Conservation (phyloP, 2,329 filamentous ascomycete species). For the Scytalidium sp. region DNA sequence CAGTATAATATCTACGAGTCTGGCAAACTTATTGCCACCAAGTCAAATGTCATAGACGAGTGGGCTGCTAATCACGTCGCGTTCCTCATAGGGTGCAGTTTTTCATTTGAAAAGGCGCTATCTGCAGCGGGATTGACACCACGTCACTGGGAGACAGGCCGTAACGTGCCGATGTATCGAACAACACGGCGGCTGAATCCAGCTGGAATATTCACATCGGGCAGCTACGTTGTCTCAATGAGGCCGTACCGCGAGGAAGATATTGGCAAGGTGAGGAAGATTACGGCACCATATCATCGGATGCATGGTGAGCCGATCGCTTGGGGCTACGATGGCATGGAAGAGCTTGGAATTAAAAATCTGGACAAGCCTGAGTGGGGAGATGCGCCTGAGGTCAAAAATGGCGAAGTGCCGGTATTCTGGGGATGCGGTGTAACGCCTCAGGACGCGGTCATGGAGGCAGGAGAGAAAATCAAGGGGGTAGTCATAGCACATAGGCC, state of each 20-base stretch:
- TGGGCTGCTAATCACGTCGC: slow-evolving; percentile 59
- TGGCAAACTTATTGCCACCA: slow-evolving; percentile 35
- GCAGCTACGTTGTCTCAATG: slow-evolving; percentile 62
- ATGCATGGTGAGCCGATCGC: slow-evolving; percentile 64
- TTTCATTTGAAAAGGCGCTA: slow-evolving; percentile 60
- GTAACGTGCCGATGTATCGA: slow-evolving; percentile 61
- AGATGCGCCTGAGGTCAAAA: slow-evolving; percentile 38
- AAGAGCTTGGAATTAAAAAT: slow-evolving; percentile 50
- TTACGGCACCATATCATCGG: slow-evolving; percentile 51
- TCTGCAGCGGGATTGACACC: slow-evolving; percentile 45
- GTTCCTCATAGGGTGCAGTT: slow-evolving; percentile 63
- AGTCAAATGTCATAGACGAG: slow-evolving; percentile 41
- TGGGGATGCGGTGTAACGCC: slow-evolving; percentile 67
- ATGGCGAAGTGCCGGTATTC: slow-evolving; percentile 51
- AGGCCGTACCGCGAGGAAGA: slow-evolving; percentile 49
- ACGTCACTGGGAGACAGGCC: slow-evolving; percentile 42
- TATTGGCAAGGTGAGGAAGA: slow-evolving; percentile 48
- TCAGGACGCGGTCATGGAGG: slow-evolving; percentile 59
- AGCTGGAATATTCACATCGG: slow-evolving; percentile 53
- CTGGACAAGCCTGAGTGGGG: slow-evolving; percentile 55
- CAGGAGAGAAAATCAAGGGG: slow-evolving; percentile 49
- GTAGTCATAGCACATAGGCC: slow-evolving; percentile 59
- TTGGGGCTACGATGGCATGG: slow-evolving; percentile 59
- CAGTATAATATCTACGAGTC: slow-evolving; percentile 57
- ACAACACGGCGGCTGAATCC: slow-evolving; percentile 54